A percentile compares a stretch with the other conserved stretches of the same genome.
phyloP scores from a whole-genome alignment of 768 basidiomycete species.

The Rhizopogon sp. region DNA sequence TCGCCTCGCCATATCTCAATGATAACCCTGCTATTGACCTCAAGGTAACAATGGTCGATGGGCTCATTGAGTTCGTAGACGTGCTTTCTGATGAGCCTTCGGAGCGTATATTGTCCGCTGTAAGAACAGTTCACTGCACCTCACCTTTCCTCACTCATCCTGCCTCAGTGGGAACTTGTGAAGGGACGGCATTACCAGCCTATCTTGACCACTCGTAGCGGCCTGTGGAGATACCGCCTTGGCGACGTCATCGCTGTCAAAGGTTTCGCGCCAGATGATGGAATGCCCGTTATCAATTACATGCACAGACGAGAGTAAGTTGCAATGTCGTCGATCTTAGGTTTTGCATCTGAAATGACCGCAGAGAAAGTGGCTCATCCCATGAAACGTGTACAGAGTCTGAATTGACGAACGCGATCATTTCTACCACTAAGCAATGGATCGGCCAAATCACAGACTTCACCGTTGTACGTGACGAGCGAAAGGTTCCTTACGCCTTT shows the following conservation, averaged over 20 bases:
- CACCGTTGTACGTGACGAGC: conserved; percentile 15
- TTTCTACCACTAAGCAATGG: conserved; percentile 3
- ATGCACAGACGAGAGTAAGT: conserved; percentile 8
- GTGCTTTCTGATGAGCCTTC: not conserved
- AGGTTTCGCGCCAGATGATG: conserved; percentile 8
- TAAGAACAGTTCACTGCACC: not conserved
- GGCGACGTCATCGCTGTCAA: conserved; percentile 5
- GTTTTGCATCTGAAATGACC: not conserved
- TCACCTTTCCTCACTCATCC: not conserved
- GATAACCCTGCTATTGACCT: not conserved
- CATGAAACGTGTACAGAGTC: conserved; percentile 7
- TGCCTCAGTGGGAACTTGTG: conserved; percentile 1
- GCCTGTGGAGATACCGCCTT: conserved; percentile 8
- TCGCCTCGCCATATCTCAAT: not conserved
- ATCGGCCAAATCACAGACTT: conserved; percentile 18
- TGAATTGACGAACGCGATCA: conserved; percentile 13
- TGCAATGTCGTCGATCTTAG: not conserved
- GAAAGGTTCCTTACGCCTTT: conserved; percentile 9
- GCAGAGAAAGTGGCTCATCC: not conserved
- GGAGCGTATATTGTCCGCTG: not conserved
- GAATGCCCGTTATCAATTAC: not conserved
- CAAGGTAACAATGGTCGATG: conserved; percentile 2
- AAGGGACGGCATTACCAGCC: conserved; percentile 3
- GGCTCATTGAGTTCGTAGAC: conserved; percentile 5
- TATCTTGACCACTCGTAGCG: conserved; percentile 6